phyloP scores from a whole-genome alignment of 345 rosid genomes.

The Linum usitatissimum region DNA sequence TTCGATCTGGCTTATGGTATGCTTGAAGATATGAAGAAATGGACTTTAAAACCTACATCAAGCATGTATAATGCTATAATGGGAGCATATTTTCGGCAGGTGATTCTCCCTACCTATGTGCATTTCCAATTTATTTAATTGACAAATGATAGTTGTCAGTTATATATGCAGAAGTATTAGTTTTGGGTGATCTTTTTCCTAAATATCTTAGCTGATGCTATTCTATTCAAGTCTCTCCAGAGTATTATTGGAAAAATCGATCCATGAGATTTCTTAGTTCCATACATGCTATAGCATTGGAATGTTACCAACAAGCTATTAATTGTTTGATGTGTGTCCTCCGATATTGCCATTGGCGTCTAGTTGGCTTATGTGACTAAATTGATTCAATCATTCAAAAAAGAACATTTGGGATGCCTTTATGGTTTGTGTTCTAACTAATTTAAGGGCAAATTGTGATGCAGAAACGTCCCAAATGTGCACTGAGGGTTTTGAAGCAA shows the following conservation, averaged over 20 bases:
- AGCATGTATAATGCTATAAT: slow-evolving; percentile 68
- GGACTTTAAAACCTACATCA: slow-evolving; percentile 43
- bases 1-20: slow-evolving; percentile 61
- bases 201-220: no score
- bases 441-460: no score
- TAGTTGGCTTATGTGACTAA: not conserved
- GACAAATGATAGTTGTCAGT: not conserved
- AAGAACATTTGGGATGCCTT: not conserved
- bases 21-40: slow-evolving; percentile 50
- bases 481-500: slow-evolving; percentile 42
- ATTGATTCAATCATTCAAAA: not conserved
- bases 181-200: no score
- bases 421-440: not conserved
- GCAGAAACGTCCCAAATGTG: slow-evolving; percentile 54
- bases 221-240: not conserved
- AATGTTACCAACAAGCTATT: not conserved
- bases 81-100: slow-evolving; percentile 77
- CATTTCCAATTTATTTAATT: not conserved
- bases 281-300: not conserved
- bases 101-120: slow-evolving; percentile 15
- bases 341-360: not conserved
- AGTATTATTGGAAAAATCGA: not conserved
- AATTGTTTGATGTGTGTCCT: not conserved
- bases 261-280: not conserved
- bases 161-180: no score